A percentile compares a stretch with the other conserved stretches of the same genome.
These are phyloP conservation scores for Ulmus americana DNA, from an alignment of 331 rosid species.

Conservation along the genomic window DNA sequence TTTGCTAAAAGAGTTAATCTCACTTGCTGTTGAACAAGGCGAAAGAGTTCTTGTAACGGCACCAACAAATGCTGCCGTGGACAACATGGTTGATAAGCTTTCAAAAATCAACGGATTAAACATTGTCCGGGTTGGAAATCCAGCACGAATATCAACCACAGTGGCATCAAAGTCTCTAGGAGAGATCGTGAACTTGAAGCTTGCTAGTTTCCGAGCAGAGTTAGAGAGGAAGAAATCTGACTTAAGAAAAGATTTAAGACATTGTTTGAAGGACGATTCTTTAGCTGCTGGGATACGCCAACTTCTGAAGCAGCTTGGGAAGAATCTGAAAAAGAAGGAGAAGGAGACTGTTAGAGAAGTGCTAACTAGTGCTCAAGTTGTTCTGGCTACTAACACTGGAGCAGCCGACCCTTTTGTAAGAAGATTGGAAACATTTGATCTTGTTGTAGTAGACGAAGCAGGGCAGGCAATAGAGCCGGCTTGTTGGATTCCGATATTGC, in stretches of 20 bases:
- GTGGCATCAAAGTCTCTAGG: constrained; percentile 68
- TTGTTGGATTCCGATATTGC: constrained; percentile 74
- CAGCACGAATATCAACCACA: constrained; percentile 59
- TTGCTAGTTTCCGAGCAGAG: constrained; percentile 50
- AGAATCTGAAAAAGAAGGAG: constrained; percentile 66
- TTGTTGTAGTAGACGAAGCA: constrained; percentile 77
- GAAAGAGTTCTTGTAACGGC: constrained; percentile 84
- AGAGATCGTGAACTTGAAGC: constrained; percentile 62
- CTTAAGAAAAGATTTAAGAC: constrained; percentile 66
- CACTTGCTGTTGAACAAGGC: constrained; percentile 56
- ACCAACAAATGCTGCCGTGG: constrained; percentile 81
- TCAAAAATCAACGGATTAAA: constrained; percentile 39
- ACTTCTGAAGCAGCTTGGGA: constrained; percentile 66
- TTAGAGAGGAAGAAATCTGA: constrained; percentile 72
- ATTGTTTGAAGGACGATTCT: constrained; percentile 67
- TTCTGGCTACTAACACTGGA: constrained; percentile 79
- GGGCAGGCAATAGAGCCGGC: constrained; percentile 88
- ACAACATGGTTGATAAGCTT: constrained; percentile 76
- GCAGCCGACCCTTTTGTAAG: constrained; percentile 71
- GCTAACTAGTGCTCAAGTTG: constrained; percentile 63
- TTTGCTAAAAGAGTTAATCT: constrained; percentile 59
- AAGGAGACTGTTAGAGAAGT: constrained; percentile 64
- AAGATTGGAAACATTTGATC: constrained; percentile 56
- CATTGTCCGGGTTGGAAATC: constrained; percentile 77
- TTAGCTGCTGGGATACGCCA: constrained; percentile 84